Evolutionary conservation across 2,329 filamentous ascomycete species (phyloP), one percentile per base, ranked within the genome.

Genomic region (Talaromyces sp.): DNA sequence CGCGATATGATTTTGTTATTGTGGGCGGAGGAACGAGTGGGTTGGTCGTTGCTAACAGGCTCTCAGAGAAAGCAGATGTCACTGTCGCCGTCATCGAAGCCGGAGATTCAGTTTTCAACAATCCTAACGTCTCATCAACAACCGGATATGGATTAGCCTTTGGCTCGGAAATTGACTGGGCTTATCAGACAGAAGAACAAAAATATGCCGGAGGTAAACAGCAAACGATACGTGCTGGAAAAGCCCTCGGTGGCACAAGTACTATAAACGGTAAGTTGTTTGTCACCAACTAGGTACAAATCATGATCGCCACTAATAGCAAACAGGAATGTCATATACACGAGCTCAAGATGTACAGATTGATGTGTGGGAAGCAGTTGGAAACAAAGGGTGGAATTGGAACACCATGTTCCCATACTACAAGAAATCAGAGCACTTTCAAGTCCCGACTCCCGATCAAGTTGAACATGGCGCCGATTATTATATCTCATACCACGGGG

Each of bases 221-320:
- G 4, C 62, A 75, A 40, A 64, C 60, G 4, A 69, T 76, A 51
- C 67, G 67, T 24, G 75, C 74, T 27, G 76, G 75, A 2, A 79
- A 75, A 51, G 75, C 73, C 1, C 57, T 78, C 4, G 75, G 73
- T 24, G 77, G 76, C 1, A 75, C 74, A 0, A 77, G 72, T 39
- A 66, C 71, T 3, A 77, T 79, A 47, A 79, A 79, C 55, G 75
- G 70, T 68, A 56, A 36, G 29, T 35, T 30, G 11, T 13, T 10
- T 30, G 3, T 22, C 7, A 14, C 27, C 17, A n/a, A n/a, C n/a
- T 17, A 20, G 22, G 7, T 29, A 41, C 29, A 7, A 0, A 16
- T 16, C 11, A 13, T 14, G 24, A 24, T 49, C 27, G 3, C 19
- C 14, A 17, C 1, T 42, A 13, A 32, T n/a, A 19, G 9, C 20